phyloP scores from a whole-genome alignment of 306 rosid species.

The Pterocarpus macrocarpus region DNA sequence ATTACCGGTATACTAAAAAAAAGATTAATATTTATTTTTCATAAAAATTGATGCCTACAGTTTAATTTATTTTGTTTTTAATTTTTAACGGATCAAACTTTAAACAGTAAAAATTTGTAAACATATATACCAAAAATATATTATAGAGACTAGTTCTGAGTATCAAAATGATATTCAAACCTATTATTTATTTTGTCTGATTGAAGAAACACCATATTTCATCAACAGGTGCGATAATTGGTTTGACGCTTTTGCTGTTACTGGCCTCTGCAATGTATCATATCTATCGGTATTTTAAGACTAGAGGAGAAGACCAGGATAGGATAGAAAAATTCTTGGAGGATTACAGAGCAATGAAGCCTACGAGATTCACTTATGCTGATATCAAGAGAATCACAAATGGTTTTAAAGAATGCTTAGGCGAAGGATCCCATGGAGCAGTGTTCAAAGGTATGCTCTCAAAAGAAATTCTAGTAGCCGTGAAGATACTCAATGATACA shows the following conservation, averaged over 20 bases:
- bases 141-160: too few relatives aligned
- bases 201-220: background rate
- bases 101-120: too few relatives aligned
- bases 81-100: too few relatives aligned
- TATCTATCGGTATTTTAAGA: background rate
- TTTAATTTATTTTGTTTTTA: too few relatives aligned
- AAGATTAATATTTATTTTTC: too few relatives aligned
- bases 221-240: slow-evolving; percentile 1
- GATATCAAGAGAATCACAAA: slow-evolving; percentile 56
- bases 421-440: slow-evolving; percentile 50
- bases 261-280: background rate
- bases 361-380: slow-evolving; percentile 50
- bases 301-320: slow-evolving; percentile 41
- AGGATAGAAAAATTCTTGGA: slow-evolving; percentile 51
- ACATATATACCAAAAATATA: too few relatives aligned
- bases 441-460: slow-evolving; percentile 49
- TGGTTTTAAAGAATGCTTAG: slow-evolving; percentile 43
- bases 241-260: slow-evolving; percentile 19
- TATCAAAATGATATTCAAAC: too few relatives aligned
- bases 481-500: slow-evolving; percentile 43
- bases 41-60: too few relatives aligned
- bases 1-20: too few relatives aligned
- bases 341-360: slow-evolving; percentile 48
- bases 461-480: slow-evolving; percentile 34
- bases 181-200: background rate